A percentile compares a stretch with the other conserved stretches of the same genome.
phyloP scores from a whole-genome alignment of 2,329 filamentous ascomycete genomes.

The Orbilia javanica region DNA sequence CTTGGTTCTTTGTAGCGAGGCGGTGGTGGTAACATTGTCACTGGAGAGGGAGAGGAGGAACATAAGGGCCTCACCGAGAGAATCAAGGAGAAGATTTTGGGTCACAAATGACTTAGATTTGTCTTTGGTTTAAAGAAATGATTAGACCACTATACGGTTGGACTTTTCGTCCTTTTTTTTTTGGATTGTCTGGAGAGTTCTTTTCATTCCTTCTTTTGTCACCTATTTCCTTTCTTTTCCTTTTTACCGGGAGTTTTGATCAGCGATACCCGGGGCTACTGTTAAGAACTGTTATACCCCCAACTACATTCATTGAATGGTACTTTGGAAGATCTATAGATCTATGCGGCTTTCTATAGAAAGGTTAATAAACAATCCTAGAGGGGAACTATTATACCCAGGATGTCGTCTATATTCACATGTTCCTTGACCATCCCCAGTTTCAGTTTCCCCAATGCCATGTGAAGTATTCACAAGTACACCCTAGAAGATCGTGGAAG shows the following conservation, averaged over 20 bases:
- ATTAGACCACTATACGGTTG: neutral
- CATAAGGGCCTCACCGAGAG: slow-evolving; percentile 60
- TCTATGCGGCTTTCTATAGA: neutral
- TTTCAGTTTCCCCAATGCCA: neutral
- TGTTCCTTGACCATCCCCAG: neutral
- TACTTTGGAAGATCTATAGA: neutral
- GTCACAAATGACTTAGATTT: slow-evolving; percentile 29
- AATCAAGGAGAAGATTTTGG: slow-evolving; percentile 61
- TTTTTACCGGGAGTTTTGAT: slow-evolving; percentile 2
- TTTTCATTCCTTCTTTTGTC: slow-evolving; percentile 11
- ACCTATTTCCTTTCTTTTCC: neutral
- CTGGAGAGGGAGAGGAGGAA: slow-evolving; percentile 43
- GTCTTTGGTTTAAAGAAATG: neutral
- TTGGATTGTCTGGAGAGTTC: neutral
- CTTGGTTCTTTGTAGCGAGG: slow-evolving; percentile 60
- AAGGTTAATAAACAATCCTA: neutral
- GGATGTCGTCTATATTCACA: neutral
- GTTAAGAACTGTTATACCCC: too few relatives aligned
- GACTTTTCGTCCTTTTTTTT: neutral
- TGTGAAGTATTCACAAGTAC: neutral
- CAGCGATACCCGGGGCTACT: slow-evolving; percentile 32
- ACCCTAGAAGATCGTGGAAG: neutral
- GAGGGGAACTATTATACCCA: neutral
- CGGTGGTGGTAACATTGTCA: slow-evolving; percentile 62
- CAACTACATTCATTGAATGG: slow-evolving; percentile 19